Percentiles rank a stretch among this genome's conserved stretches.
Evolutionary conservation across 164 flowering plant species (phyloP).

Genomic region (Protea cynaroides): DNA sequence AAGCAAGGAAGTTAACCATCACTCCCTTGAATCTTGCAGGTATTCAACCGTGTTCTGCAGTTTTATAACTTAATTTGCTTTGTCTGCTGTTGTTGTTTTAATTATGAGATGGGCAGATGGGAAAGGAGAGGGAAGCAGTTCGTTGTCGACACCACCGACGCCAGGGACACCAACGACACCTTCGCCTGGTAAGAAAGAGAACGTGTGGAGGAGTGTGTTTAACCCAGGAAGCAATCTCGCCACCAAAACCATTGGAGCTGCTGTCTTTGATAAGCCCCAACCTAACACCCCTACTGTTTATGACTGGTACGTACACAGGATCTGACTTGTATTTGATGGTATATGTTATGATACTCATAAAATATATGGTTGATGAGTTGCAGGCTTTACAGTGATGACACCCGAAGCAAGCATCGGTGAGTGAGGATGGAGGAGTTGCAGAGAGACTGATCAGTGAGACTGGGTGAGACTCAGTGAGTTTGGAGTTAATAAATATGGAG

Average conservation of each 20-base stretch:
- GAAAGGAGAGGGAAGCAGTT: conserved; percentile 39
- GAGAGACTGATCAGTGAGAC: too few relatives aligned
- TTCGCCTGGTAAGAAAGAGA: conserved; percentile 47
- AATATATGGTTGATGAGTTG: background rate
- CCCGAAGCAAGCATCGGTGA: conserved; percentile 30
- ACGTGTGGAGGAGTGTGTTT: conserved; percentile 98
- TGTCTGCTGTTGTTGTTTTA: too few relatives aligned
- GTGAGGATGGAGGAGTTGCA: too few relatives aligned
- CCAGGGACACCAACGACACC: conserved; percentile 55
- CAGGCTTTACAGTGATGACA: conserved; percentile 38
- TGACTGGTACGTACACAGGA: conserved; percentile 80
- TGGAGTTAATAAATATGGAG: too few relatives aligned
- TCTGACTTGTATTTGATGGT: too few relatives aligned
- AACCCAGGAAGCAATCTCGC: conserved; percentile 91
- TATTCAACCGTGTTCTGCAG: too few relatives aligned
- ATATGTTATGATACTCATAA: too few relatives aligned
- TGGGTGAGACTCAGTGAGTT: too few relatives aligned
- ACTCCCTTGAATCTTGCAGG: too few relatives aligned
- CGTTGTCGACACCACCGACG: conserved; percentile 51
- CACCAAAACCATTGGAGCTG: conserved; percentile 48
- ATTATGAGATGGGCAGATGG: too few relatives aligned
- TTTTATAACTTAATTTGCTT: too few relatives aligned
- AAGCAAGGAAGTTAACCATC: too few relatives aligned
- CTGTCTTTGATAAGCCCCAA: conserved; percentile 71
- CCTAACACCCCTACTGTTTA: conserved; percentile 93